phyloP scores from a whole-genome alignment of 75 land plant species.

The Larix kaempferi region DNA sequence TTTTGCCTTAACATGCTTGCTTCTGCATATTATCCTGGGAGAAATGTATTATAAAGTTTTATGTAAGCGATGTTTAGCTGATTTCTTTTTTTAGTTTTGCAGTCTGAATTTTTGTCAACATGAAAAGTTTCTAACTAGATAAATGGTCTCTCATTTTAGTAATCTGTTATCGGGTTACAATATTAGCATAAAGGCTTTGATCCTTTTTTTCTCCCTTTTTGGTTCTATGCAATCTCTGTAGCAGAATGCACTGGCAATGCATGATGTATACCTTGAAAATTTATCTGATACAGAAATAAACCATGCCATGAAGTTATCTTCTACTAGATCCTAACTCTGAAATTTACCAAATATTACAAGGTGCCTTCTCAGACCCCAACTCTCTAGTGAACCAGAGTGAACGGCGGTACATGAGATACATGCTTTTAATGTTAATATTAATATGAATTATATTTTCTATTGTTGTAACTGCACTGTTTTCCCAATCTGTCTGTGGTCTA shows the following conservation, averaged over 20 bases:
- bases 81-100: neutral
- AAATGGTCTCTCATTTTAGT: neutral
- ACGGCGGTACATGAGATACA: too few species aligned
- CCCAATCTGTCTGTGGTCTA: too few species aligned
- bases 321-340: neutral
- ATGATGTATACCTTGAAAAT: neutral
- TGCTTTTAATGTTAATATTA: too few species aligned
- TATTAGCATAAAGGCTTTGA: neutral
- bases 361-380: too few species aligned
- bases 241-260: neutral
- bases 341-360: neutral
- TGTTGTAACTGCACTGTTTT: too few species aligned
- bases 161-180: neutral
- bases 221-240: neutral
- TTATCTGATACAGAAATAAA: neutral
- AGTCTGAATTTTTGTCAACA: neutral
- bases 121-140: neutral
- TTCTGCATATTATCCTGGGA: neutral
- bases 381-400: too few species aligned
- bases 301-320: neutral
- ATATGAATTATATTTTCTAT: too few species aligned
- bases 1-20: neutral
- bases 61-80: neutral
- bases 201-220: neutral
- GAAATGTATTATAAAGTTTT: neutral